Evolutionary conservation across 345 rosid species (phyloP).

Genomic region (Cochlearia excelsa): DNA sequence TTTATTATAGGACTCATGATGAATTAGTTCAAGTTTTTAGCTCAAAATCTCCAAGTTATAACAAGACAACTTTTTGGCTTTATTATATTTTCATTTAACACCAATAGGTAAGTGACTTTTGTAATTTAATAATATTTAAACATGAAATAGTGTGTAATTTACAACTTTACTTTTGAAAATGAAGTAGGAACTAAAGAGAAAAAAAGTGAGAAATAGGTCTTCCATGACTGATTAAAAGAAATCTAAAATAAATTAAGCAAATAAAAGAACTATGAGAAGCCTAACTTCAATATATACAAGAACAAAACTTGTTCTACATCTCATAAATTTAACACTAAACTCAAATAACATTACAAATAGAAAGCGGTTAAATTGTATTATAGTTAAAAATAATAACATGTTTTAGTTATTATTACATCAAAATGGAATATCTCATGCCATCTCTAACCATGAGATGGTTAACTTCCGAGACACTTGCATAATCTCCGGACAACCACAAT

Average conservation of each 20-base stretch:
- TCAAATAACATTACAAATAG: not conserved
- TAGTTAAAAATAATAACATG: too few species aligned
- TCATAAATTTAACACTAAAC: constrained; percentile 19
- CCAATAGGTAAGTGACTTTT: not conserved
- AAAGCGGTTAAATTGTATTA: not conserved
- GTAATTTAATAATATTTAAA: not conserved
- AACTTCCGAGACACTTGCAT: constrained; percentile 58
- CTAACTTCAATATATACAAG: constrained; percentile 1
- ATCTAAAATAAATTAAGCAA: not conserved
- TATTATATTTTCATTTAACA: too few species aligned
- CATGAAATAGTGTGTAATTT: too few species aligned
- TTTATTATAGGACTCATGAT: too few species aligned
- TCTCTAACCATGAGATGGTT: constrained; percentile 86
- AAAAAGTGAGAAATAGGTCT: not conserved
- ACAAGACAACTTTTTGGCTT: too few species aligned
- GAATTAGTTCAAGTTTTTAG: too few species aligned
- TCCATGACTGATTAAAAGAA: constrained; percentile 6
- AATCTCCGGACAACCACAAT: constrained; percentile 66
- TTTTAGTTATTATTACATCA: constrained; percentile 49
- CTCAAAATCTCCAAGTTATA: too few species aligned
- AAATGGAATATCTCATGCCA: constrained; percentile 87
- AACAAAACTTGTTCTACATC: constrained; percentile 26
- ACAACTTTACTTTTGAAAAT: not conserved
- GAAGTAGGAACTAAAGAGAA: not conserved
- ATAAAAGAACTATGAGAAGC: not conserved